Conservation (phyloP, 2,329 filamentous ascomycete species). For the Colletotrichum melonis region DNA sequence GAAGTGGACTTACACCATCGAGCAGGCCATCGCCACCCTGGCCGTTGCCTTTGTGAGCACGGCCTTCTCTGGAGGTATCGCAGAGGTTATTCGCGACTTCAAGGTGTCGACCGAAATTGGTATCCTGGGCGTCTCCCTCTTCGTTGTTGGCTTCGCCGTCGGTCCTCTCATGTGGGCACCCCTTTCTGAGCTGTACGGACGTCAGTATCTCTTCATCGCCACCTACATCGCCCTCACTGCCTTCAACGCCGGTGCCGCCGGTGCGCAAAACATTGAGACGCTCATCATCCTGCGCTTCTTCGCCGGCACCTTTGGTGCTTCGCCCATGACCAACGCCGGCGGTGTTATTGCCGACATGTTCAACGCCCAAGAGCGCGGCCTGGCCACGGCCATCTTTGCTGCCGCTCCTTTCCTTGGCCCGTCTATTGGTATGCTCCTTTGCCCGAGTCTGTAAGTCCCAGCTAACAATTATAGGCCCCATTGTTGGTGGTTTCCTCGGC, state of each 20-base stretch:
- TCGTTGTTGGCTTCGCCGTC: slow-evolving; percentile 61
- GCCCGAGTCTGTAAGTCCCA: slow-evolving; percentile 65
- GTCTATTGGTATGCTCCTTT: slow-evolving; percentile 61
- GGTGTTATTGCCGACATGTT: slow-evolving; percentile 74
- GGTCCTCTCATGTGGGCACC: slow-evolving; percentile 75
- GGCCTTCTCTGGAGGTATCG: slow-evolving; percentile 66
- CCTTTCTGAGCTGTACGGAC: slow-evolving; percentile 70
- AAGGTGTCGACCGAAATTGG: slow-evolving; percentile 56
- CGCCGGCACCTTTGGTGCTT: slow-evolving; percentile 70
- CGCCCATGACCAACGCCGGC: slow-evolving; percentile 70
- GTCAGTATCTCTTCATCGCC: slow-evolving; percentile 67
- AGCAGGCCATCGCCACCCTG: slow-evolving; percentile 71
- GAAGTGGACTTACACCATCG: slow-evolving; percentile 72
- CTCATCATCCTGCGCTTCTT: slow-evolving; percentile 74
- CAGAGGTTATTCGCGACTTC: slow-evolving; percentile 64
- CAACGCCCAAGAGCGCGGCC: slow-evolving; percentile 60
- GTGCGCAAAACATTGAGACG: slow-evolving; percentile 65
- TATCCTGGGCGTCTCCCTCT: slow-evolving; percentile 58
- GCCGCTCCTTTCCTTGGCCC: slow-evolving; percentile 75
- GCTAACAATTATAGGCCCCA: slow-evolving; percentile 76
- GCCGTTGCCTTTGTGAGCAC: slow-evolving; percentile 73
- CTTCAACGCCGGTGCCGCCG: slow-evolving; percentile 71
- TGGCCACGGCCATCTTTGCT: slow-evolving; percentile 73
- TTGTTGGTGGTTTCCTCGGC: slow-evolving; percentile 75
- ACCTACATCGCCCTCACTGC: slow-evolving; percentile 67